Evolutionary conservation across 345 rosid species (phyloP).

Genomic region (Melaleuca quinquenervia): DNA sequence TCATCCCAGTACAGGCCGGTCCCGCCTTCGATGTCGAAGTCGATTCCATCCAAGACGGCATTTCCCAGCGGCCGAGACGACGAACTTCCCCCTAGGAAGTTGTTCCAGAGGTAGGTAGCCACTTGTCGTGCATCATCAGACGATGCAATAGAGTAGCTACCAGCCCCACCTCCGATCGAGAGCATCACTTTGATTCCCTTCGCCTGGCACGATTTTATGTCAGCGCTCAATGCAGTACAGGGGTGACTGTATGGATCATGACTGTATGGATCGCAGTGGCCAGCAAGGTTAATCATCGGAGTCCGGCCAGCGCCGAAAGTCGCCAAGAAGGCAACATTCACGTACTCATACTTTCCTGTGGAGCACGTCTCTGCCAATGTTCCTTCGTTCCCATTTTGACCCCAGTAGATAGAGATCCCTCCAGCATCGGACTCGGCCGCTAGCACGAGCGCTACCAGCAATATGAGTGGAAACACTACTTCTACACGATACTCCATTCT

Average conservation of each 20-base stretch:
- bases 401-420: constrained; percentile 36
- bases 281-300: constrained; percentile 44
- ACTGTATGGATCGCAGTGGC: constrained; percentile 23
- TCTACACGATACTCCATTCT: neutral
- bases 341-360: constrained; percentile 29
- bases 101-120: constrained; percentile 9
- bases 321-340: constrained; percentile 45
- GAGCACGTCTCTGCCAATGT: constrained; percentile 34
- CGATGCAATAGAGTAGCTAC: constrained; percentile 36
- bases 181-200: constrained; percentile 49
- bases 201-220: constrained; percentile 28
- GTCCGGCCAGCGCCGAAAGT: constrained; percentile 35
- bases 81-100: constrained; percentile 6
- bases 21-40: constrained; percentile 40
- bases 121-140: constrained; percentile 30
- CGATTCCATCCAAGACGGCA: constrained; percentile 46
- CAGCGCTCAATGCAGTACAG: constrained; percentile 21
- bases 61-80: constrained; percentile 35
- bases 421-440: constrained; percentile 4
- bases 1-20: constrained; percentile 27
- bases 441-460: neutral
- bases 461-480: neutral
- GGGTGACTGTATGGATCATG: constrained; percentile 26
- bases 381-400: constrained; percentile 55
- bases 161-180: constrained; percentile 44